Evolutionary conservation across 139 green algal genomes (phyloP), one percentile per base, ranked within the genome.

Genomic region (Edaphochlamys debaryana): DNA sequence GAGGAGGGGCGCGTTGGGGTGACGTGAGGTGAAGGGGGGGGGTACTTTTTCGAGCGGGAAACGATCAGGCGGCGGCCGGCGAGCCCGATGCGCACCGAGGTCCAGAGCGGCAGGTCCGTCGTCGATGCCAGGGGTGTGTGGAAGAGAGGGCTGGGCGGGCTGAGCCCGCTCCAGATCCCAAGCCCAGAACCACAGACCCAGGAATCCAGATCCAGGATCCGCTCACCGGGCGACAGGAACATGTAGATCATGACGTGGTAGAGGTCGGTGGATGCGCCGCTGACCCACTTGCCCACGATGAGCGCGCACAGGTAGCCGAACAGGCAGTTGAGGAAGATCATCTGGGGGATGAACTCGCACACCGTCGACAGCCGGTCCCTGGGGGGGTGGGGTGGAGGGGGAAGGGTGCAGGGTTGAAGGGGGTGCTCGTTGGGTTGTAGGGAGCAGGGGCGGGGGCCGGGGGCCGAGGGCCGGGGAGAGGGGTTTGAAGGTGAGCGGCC

Each of bases 211-310:
- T n/a, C n/a, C n/a, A n/a, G n/a, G n/a, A n/a, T n/a, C n/a, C 48
- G 60, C 94, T 87, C 41, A 77, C 93, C 93, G 9, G 97, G 97
- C 20, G 68, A 85, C 19, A 99, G 94, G 92, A 99, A 99, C 97
- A 99, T 99, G 94, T 98, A 96, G 92, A 99, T 99, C 90, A 99
- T 94, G 63, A 98, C 92, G 84, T 98, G 94, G 89, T 99, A 99
- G 52, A 99, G 93, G 89, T 99, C 97, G 11, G 95, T 93, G 17
- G 70, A 92, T 22, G 87, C 93, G 63, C 94, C 95, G 0, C 85
- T 93, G n/a, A 93, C 67, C 91, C 91, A 92, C 91, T 99, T 99
- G 90, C 94, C 83, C n/a, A 99, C 76, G 82, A 99, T 99, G 70
- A 98, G 90, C 40, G 98, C 73, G 72, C 75, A 95, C 36, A 99